Conservation (phyloP, 2,329 filamentous ascomycete genomes). For the Sarocladium oryzae region DNA sequence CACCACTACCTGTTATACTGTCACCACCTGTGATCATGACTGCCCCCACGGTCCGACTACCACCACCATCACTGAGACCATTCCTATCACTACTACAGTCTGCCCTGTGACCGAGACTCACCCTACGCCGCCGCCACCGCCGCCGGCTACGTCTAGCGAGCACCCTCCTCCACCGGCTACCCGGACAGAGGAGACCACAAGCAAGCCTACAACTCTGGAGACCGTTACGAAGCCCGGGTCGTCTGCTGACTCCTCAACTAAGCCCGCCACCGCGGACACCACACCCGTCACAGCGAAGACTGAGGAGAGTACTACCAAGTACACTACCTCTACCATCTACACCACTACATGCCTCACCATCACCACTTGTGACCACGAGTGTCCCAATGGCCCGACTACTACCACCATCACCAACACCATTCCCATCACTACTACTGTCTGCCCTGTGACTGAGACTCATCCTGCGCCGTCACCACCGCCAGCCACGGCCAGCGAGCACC, state of each 20-base stretch:
- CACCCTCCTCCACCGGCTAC: neutral
- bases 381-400: slow-evolving; percentile 14
- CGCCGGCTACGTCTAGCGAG: neutral
- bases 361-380: slow-evolving; percentile 15
- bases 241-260: slow-evolving; percentile 23
- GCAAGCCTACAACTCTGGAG: slow-evolving; percentile 17
- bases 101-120: slow-evolving; percentile 12
- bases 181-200: slow-evolving; percentile 26
- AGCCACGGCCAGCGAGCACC: neutral
- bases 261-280: neutral
- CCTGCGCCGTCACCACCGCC: slow-evolving; percentile 8
- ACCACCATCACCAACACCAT: slow-evolving; percentile 14
- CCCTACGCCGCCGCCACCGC: slow-evolving; percentile 8
- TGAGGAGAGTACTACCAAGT: slow-evolving; percentile 10
- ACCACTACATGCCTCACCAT: slow-evolving; percentile 18
- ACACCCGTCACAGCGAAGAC: slow-evolving; percentile 12
- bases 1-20: slow-evolving; percentile 18
- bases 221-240: neutral
- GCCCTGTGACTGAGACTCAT: slow-evolving; percentile 12
- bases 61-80: slow-evolving; percentile 13
- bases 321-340: slow-evolving; percentile 19
- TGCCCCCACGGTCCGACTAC: slow-evolving; percentile 15
- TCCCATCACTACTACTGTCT: slow-evolving; percentile 12
- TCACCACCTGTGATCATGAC: slow-evolving; percentile 14
- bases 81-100: slow-evolving; percentile 12